phyloP scores from a whole-genome alignment of 306 rosid species.

The Prunus dulcis region DNA sequence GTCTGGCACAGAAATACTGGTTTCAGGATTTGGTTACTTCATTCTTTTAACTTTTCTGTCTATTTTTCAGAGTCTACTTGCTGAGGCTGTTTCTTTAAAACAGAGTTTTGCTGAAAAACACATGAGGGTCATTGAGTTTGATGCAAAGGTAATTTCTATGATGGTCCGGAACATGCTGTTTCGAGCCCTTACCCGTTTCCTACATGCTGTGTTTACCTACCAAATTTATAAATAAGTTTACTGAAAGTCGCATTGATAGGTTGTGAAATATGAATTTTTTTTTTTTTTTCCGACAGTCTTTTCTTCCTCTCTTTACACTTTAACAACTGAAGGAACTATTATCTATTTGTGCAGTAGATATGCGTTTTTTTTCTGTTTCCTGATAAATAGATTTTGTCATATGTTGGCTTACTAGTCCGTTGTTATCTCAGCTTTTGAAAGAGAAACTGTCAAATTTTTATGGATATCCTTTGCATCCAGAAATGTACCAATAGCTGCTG shows the following conservation, averaged over 20 bases:
- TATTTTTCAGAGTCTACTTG: slow-evolving; percentile 58
- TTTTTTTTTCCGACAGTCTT: not conserved
- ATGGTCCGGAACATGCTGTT: slow-evolving; percentile 6
- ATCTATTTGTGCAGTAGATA: too few species aligned
- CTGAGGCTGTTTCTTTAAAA: slow-evolving; percentile 54
- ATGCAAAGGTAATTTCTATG: slow-evolving; percentile 64
- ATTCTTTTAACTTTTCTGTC: slow-evolving; percentile 12
- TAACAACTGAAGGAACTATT: not conserved
- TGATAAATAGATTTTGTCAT: too few species aligned
- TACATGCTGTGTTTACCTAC: not conserved
- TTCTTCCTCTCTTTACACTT: not conserved
- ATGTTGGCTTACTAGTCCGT: too few species aligned
- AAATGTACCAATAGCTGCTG: too few species aligned
- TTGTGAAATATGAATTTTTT: not conserved
- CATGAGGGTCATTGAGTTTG: slow-evolving; percentile 65
- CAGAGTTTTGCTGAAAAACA: slow-evolving; percentile 49
- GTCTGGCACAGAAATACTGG: not conserved
- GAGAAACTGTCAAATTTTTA: too few species aligned
- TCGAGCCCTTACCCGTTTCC: not conserved
- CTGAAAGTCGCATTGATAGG: not conserved
- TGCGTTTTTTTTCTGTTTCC: too few species aligned
- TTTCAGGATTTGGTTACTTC: slow-evolving; percentile 11
- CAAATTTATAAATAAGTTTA: not conserved
- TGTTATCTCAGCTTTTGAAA: too few species aligned
- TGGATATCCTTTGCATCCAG: too few species aligned